Evolutionary conservation across 768 basidiomycete genomes (phyloP).

Genomic region (Strobilomyces echinocephalus): DNA sequence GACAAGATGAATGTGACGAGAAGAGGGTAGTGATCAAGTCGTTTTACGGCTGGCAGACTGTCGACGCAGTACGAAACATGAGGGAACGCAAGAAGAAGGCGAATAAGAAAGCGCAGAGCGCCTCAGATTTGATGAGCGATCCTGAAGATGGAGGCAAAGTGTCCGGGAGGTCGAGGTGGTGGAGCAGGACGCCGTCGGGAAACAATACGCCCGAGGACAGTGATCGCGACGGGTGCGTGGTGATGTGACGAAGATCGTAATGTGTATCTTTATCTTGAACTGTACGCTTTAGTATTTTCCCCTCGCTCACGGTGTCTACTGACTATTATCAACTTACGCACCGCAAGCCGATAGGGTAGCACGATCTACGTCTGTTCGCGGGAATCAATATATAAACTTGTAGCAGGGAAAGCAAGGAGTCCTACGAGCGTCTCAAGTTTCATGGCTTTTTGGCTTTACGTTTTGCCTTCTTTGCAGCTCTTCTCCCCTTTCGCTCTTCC

Average conservation of each 20-base stretch:
- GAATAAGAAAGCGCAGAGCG: slow-evolving; percentile 40
- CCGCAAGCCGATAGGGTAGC: slow-evolving; percentile 9
- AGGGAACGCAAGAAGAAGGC: slow-evolving; percentile 60
- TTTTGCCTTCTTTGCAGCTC: slow-evolving; percentile 32
- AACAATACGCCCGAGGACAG: slow-evolving; percentile 45
- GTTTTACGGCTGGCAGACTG: slow-evolving; percentile 83
- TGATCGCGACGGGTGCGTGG: slow-evolving; percentile 58
- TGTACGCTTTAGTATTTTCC: slow-evolving; percentile 26
- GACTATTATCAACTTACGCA: slow-evolving; percentile 14
- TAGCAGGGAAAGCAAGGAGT: not conserved
- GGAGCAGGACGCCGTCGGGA: slow-evolving; percentile 47
- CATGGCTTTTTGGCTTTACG: slow-evolving; percentile 29
- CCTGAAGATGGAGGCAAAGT: slow-evolving; percentile 26
- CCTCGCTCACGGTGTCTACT: slow-evolving; percentile 11
- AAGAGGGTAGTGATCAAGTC: slow-evolving; percentile 72
- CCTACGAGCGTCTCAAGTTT: slow-evolving; percentile 8
- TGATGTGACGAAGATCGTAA: slow-evolving; percentile 48
- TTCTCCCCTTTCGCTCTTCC: slow-evolving; percentile 23
- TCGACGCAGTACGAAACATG: slow-evolving; percentile 65
- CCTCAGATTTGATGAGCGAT: slow-evolving; percentile 29
- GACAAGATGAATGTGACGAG: slow-evolving; percentile 80
- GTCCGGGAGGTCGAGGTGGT: slow-evolving; percentile 27
- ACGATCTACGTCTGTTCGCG: slow-evolving; percentile 11
- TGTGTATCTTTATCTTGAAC: slow-evolving; percentile 24
- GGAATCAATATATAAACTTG: slow-evolving; percentile 15